Base-by-base conservation (phyloP, 768 basidiomycete species). In the Tricholoma flavovirens region DNA sequence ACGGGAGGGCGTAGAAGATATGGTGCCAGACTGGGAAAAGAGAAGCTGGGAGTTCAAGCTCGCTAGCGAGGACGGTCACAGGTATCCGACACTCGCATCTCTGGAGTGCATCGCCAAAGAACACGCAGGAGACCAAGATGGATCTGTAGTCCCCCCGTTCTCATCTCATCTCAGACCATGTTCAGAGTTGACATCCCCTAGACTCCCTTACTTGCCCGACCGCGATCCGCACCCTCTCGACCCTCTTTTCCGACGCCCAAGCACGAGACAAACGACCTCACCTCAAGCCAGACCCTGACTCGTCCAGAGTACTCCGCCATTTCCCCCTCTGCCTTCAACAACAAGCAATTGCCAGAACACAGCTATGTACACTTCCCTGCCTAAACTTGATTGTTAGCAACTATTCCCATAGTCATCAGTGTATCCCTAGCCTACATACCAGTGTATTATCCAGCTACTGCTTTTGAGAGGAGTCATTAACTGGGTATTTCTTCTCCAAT, bases 21-120 rank as follows among this genome's bases (percentile, higher is more conserved):
- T 88, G 68, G 73, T 86, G 26, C 81, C 81, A 0, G 87, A 89
- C 70, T 83, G 81, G 78, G 76, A 82, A 63, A 80, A 78, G 58
- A 72, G 78, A 49, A 79, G 74, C 61, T 87, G 84, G 83, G 79
- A 83, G 61, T 72, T 77, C 63, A 76, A 73, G 65, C 58, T 80
- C 50, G 75, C 76, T 19, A 75, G 66, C 53, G 75, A 77, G 55
- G 75, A 75, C 36, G 75, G 78, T 19, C 75, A 79, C 61, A 67
- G 77, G 49, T 82, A 80, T 62, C 77, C 77, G 10, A 74, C 77
- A 17, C 59, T 76, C 40, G 58, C 70, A 17, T 75, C 76, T 22
- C 61, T 75, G 62, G 74, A 75, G 48, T 71, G 70, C 29, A 69
- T 76, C 49, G 59, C 62, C 24, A 45, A 56, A 32, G 46, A 56